A percentile compares a stretch with the other conserved stretches of the same genome.
phyloP scores from a whole-genome alignment of 441 rosid genomes.

The Corymbia citriodora region DNA sequence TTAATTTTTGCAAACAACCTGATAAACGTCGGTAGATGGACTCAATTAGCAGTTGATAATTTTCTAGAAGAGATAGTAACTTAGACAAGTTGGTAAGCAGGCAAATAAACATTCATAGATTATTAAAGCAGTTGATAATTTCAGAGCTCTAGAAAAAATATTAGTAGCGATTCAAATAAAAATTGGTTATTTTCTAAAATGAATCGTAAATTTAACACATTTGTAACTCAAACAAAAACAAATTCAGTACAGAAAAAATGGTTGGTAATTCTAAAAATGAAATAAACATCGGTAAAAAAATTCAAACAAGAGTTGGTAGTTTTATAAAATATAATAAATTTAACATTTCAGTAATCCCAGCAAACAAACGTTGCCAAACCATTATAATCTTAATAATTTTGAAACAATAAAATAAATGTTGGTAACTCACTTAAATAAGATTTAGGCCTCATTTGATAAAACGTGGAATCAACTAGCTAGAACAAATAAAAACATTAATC shows the following conservation, averaged over 20 bases:
- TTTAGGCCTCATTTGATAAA: too few species aligned
- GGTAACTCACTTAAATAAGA: too few species aligned
- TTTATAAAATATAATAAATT: neutral
- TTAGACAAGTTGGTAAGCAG: neutral
- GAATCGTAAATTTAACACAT: neutral
- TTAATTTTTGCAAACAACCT: neutral
- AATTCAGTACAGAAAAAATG: neutral
- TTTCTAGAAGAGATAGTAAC: neutral
- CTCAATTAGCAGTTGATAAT: neutral
- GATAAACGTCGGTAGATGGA: neutral
- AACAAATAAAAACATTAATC: too few species aligned
- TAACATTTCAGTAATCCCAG: too few species aligned
- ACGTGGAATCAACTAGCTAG: too few species aligned
- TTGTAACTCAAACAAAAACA: neutral
- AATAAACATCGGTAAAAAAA: neutral
- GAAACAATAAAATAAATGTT: too few species aligned
- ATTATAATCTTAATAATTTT: too few species aligned
- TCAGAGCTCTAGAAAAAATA: too few species aligned
- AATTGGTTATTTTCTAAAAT: neutral
- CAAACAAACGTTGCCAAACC: too few species aligned
- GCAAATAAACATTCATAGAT: neutral
- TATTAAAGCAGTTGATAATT: too few species aligned
- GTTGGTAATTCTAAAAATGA: rapidly evolving
- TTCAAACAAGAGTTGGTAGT: neutral
- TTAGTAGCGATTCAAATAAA: neutral